Conservation (phyloP, 352 stramenopile genomes). For the Globisporangium alternatum region DNA sequence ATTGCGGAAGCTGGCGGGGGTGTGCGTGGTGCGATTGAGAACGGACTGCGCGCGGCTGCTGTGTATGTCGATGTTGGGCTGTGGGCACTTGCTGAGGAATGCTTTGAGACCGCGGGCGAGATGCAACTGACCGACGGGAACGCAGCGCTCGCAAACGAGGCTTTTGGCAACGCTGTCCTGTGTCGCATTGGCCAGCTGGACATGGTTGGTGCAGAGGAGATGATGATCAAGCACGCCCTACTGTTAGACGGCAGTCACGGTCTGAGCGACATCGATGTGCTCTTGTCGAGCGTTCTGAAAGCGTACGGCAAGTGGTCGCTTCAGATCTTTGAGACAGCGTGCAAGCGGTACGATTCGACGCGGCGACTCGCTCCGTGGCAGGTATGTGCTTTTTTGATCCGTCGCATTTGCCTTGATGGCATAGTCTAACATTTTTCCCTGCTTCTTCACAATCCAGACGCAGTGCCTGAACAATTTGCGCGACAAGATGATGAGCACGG, state of each 20-base stretch:
- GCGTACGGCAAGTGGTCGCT: constrained; percentile 57
- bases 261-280: constrained; percentile 46
- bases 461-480: constrained; percentile 55
- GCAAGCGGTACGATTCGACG: constrained; percentile 43
- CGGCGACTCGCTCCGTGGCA: constrained; percentile 62
- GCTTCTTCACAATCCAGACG: constrained; percentile 23
- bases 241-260: constrained; percentile 28
- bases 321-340: constrained; percentile 43
- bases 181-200: constrained; percentile 60
- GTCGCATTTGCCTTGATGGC: neutral
- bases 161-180: constrained; percentile 56
- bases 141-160: constrained; percentile 41
- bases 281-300: constrained; percentile 53
- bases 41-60: constrained; percentile 42
- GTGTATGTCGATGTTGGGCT: constrained; percentile 52
- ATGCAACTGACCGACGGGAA: constrained; percentile 37
- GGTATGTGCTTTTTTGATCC: constrained; percentile 25
- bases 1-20: constrained; percentile 54
- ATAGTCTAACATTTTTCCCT: neutral
- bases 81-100: constrained; percentile 52
- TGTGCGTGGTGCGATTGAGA: constrained; percentile 42
- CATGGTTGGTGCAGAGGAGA: constrained; percentile 49
- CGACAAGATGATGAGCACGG: constrained; percentile 41
- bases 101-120: constrained; percentile 53
- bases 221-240: constrained; percentile 40